These are phyloP conservation scores for Brassica napus DNA, from an alignment of 345 rosid species.

Conservation along the genomic window DNA sequence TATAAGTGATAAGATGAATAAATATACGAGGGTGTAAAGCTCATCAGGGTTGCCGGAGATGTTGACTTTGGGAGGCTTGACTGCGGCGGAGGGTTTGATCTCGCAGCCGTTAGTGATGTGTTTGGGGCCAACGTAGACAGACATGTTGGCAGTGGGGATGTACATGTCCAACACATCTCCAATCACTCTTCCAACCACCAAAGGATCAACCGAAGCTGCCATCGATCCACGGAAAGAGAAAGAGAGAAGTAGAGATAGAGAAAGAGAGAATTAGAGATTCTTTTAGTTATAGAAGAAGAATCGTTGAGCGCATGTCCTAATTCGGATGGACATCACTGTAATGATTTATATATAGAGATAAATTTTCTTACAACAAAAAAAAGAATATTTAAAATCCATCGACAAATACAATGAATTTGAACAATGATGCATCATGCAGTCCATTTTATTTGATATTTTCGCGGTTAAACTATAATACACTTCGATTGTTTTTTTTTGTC, in stretches of 20 bases:
- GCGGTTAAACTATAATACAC: not conserved
- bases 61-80: slow-evolving; percentile 56
- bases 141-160: slow-evolving; percentile 61
- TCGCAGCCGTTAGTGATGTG: slow-evolving; percentile 83
- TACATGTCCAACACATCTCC: slow-evolving; percentile 91
- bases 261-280: not conserved
- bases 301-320: slow-evolving; percentile 33
- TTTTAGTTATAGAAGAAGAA: not conserved
- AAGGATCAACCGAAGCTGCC: slow-evolving; percentile 80
- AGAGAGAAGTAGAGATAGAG: not conserved
- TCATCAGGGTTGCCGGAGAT: slow-evolving; percentile 62
- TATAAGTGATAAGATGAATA: not conserved
- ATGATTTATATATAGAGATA: slow-evolving; percentile 13
- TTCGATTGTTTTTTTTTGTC: not conserved
- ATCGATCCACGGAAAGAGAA: slow-evolving; percentile 32
- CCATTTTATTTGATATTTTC: not conserved
- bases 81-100: slow-evolving; percentile 73
- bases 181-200: slow-evolving; percentile 79
- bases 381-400: not conserved
- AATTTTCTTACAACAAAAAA: not conserved
- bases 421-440: not conserved
- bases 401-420: slow-evolving; percentile 34
- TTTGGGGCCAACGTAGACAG: slow-evolving; percentile 62
- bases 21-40: slow-evolving; percentile 66
- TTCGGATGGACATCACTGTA: slow-evolving; percentile 17